phyloP scores from a whole-genome alignment of 164 flowering plant species.

The Liriodendron chinense region DNA sequence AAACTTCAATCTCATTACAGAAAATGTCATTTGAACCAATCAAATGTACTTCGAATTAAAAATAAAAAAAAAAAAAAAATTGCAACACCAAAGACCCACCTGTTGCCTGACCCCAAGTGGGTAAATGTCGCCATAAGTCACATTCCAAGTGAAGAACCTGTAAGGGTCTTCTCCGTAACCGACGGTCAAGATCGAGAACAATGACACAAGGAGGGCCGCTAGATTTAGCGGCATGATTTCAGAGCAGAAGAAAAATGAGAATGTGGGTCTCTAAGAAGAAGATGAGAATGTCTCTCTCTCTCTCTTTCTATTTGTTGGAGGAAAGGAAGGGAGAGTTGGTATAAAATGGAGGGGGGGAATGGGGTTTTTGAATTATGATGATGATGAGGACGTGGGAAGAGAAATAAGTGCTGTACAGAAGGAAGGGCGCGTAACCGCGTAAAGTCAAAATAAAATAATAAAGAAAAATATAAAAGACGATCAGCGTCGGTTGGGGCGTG shows the following conservation, averaged over 20 bases:
- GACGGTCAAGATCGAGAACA: neutral
- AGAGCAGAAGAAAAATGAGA: neutral
- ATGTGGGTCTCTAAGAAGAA: too few relatives aligned
- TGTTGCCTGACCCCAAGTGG: constrained; percentile 35
- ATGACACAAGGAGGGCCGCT: constrained; percentile 9
- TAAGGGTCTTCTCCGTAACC: constrained; percentile 36
- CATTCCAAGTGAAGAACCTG: constrained; percentile 34
- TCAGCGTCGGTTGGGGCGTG: constrained; percentile 6
- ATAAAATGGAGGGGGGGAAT: too few relatives aligned
- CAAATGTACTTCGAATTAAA: too few relatives aligned
- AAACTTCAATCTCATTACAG: too few relatives aligned
- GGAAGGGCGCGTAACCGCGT: neutral
- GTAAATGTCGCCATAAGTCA: constrained; percentile 31
- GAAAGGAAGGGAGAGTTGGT: neutral
- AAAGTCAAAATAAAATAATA: neutral
- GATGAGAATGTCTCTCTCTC: too few relatives aligned
- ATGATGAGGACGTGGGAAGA: neutral
- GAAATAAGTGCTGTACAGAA: constrained; percentile 11
- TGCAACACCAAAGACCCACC: constrained; percentile 10
- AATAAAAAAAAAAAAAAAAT: too few relatives aligned
- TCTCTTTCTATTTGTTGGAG: neutral
- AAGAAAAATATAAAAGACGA: neutral
- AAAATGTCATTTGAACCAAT: too few relatives aligned
- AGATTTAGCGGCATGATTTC: constrained; percentile 22
- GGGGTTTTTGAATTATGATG: neutral